Conservation (phyloP, 2,329 filamentous ascomycete genomes). For the Aspergillus caelatus region DNA sequence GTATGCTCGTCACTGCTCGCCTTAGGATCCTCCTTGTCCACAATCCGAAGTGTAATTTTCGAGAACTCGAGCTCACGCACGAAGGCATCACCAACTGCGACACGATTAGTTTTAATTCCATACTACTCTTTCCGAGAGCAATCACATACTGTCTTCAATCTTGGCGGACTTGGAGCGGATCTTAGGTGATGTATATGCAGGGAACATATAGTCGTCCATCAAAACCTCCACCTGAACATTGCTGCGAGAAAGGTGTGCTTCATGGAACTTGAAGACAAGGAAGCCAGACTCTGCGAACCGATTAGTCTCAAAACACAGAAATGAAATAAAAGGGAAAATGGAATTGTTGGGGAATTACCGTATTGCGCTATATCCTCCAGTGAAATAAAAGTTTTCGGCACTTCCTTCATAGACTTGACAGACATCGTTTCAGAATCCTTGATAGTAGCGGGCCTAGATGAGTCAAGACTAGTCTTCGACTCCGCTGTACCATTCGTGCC, state of each 20-base stretch:
- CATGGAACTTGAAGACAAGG: conserved; percentile 90
- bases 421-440: conserved; percentile 52
- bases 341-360: conserved; percentile 47
- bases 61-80: conserved; percentile 98
- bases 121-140: neutral
- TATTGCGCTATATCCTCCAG: conserved; percentile 81
- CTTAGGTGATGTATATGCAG: conserved; percentile 80
- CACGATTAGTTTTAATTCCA: conserved; percentile 21
- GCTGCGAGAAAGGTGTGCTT: conserved; percentile 77
- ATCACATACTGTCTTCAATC: conserved; percentile 75
- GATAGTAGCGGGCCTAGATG: conserved; percentile 42
- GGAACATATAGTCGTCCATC: conserved; percentile 93
- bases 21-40: conserved; percentile 76
- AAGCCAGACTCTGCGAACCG: conserved; percentile 73
- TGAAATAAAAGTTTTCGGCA: conserved; percentile 76
- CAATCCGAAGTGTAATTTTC: conserved; percentile 81
- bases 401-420: conserved; percentile 52
- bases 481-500: conserved; percentile 36
- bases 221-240: conserved; percentile 82
- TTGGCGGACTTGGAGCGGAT: conserved; percentile 69
- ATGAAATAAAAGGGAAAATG: neutral
- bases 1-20: conserved; percentile 70
- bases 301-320: conserved; percentile 5
- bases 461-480: conserved; percentile 33
- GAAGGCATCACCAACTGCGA: conserved; percentile 79